A percentile compares a stretch with the other conserved stretches of the same genome.
Conservation (phyloP, 257 asterid species). For the Solanum rostratum region DNA sequence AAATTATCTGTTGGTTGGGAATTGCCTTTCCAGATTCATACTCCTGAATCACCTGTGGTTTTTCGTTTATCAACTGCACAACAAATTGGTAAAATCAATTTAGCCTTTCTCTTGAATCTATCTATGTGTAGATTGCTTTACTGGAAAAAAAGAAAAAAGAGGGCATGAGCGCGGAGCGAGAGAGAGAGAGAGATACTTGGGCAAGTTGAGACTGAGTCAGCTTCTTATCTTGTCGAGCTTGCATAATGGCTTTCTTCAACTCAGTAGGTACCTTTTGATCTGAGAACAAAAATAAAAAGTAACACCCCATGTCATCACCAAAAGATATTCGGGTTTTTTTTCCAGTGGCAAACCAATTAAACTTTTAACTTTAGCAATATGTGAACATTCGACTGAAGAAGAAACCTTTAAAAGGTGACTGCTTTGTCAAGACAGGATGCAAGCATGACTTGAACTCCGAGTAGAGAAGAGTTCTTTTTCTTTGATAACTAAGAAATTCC, state of each 20-base stretch:
- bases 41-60: constrained; percentile 47
- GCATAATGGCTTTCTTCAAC: constrained; percentile 78
- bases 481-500: neutral
- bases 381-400: neutral
- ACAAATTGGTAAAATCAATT: neutral
- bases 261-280: constrained; percentile 86
- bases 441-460: neutral
- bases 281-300: constrained; percentile 1
- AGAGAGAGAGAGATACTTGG: constrained; percentile 30
- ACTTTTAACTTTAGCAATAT: neutral
- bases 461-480: neutral
- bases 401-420: neutral
- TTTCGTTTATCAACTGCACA: constrained; percentile 62
- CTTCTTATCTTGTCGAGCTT: constrained; percentile 79
- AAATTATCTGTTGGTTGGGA: constrained; percentile 59
- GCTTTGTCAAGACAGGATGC: neutral
- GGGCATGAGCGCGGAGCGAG: neutral
- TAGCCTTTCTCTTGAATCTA: neutral
- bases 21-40: constrained; percentile 59
- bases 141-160: neutral
- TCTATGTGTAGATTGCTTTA: neutral
- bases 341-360: neutral
- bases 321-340: neutral
- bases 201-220: constrained; percentile 87
- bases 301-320: neutral